Base-by-base conservation (phyloP, 1,139 yeast genomes). In the Geotrichum klebahnii region DNA sequence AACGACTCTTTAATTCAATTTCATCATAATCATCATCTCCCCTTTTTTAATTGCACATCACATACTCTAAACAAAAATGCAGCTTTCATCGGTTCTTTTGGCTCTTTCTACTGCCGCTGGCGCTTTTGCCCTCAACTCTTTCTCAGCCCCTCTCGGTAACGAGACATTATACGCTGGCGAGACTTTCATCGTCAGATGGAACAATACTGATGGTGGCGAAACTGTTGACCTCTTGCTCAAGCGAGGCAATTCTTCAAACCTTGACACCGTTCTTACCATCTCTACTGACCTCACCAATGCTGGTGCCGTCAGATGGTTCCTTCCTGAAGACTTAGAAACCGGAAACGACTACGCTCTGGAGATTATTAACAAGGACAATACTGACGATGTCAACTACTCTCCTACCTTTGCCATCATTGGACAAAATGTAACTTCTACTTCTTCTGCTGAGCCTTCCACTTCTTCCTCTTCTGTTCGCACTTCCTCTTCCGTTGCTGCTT, bases 281-380 rank as follows among this genome's bases (percentile, higher is more conserved):
- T 66, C 67, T 53, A 53, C 59, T 48, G 53, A 59, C 50, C 55
- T 68, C 44, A 51, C 59, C 48, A 69, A 69, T 65, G 61, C 62
- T 47, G 73, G 73, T 51, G 64, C 67, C 41, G 72, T 68, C 44
- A 57, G 61, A 52, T 69, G 73, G 73, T 53, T 56, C 42, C 60
- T 69, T 40, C 73, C 73, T 44, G 48, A 48, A 41, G 54, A 59
- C 36, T 45, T 69, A 38, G 48, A 52, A 34, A 51, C 64, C 45
- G 72, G 71, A 35, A 32, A 44, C 35, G 56, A 61, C 53, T 69
- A 69, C 58, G 67, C 70, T 40, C 55, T 69, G 38, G 66, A 61
- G 57, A 67, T 68, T 48, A 55, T 57, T 36, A 57, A 60, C 50
- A 64, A 61, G 40, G 62, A 61, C 47, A 57, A 60, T 55, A 45